Evolutionary conservation across 2,329 filamentous ascomycete species (phyloP), one percentile per base, ranked within the genome.

Genomic region (Pseudopithomyces chartarum): DNA sequence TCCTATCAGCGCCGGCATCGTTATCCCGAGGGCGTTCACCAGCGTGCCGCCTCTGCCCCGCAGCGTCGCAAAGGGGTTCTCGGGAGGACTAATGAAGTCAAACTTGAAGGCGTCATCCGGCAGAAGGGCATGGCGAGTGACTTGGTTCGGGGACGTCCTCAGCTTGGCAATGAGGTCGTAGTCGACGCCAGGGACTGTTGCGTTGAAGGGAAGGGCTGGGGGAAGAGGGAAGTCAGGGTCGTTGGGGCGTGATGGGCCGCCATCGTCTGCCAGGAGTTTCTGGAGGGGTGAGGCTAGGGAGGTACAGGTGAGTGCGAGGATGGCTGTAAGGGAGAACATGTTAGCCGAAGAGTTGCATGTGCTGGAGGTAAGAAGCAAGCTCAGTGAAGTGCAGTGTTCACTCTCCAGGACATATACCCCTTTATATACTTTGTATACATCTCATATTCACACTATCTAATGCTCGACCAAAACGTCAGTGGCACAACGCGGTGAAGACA

Each of bases 41-140:
- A 56, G 43, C 11, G 54, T 52, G 15, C 54, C 54, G 48, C 54
- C 55, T n/a, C 43, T 12, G 17, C 52, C 52, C 20, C 54, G 20
- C 36, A 52, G 49, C 22, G 19, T 49, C 12, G 44, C 43, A 15
- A 57, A 44, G 29, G 49, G 43, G 2, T 38, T 34, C 13, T 48
- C 22, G 3, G 55, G 55, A 5, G 55, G 49, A 26, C 43, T 45
- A 19, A 49, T 50, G 45, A 57, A 57, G 55, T 57, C 55, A 38
- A 57, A 57, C 36, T 53, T 50, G 55, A 57, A 57, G 11, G 44
- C 36, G 13, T 38, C 42, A 39, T 57, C 55, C 12, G 49, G 55
- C 19, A 57, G 50, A 19, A 57, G 55, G n/a, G 43, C 44, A n/a
- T 50, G 43, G 40, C 54, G 48, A 22, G 49, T 52, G 11, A 56